Base-by-base conservation (phyloP, 768 basidiomycete genomes). In the Panaeolus papilionaceus region DNA sequence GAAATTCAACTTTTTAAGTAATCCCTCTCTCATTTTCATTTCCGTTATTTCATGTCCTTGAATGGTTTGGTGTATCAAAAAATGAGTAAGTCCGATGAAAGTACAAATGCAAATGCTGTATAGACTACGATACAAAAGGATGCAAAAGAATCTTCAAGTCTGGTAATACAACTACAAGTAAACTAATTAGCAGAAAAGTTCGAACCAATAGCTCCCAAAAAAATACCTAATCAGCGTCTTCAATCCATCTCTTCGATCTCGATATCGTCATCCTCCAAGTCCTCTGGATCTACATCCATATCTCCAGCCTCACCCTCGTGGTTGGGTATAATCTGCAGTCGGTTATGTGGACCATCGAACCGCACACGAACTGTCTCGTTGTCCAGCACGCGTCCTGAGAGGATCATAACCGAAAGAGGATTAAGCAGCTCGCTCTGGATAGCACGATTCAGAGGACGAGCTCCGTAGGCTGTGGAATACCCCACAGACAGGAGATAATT, bases 371-470 rank as follows among this genome's bases (percentile, higher is more conserved):
- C 92, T 0, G 77, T 85, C 79, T 99, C 97, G 14, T 90, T 90
- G 64, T 98, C 95, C 47, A 88, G 83, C 63, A 98, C 82, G 49
- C 89, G 86, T 71, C 92, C 93, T 45, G 94, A 91, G 61, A 99
- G 88, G 49, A 99, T 84, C 83, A 92, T 85, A 66, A 92, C 82
- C 16, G 94, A 94, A 42, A 99, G 81, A 12, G 96, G 97, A 76
- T 98, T 96, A 73, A 99, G 85, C 40, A 99, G 84, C 73, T 98
- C 95, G 72, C 86, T 90, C 79, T 98, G 96, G 71, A 99, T 96
- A 4, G 93, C 87, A 39, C 96, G 88, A 75, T 94, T 94, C 70
- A 98, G 85, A 1, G 97, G 98, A 47, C 97, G 89, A 66, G 96
- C 97, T 70, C 97, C 96, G 75, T 97, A 98, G 20, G 84, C 81